Conservation (phyloP, 2,329 filamentous ascomycete species). For the Penicillium sp. region DNA sequence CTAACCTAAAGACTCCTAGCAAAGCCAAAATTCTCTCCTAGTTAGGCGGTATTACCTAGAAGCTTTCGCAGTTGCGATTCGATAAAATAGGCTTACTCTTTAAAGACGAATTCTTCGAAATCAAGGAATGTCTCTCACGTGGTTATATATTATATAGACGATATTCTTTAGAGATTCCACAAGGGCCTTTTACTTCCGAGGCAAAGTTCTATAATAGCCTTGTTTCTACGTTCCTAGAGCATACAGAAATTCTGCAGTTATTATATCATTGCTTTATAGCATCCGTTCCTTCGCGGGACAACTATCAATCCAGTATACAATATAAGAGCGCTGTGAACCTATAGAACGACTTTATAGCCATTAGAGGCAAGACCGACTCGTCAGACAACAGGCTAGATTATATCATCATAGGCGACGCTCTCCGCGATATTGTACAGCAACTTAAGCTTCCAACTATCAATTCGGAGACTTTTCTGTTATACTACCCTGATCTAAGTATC, state of each 20-base stretch:
- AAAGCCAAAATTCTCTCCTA: constrained; percentile 1
- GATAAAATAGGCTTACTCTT: not conserved
- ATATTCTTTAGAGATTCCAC: not conserved
- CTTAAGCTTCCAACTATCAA: not conserved
- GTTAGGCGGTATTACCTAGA: not conserved
- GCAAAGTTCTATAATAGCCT: not conserved
- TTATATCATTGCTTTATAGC: constrained; percentile 17
- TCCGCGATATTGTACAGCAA: constrained; percentile 15
- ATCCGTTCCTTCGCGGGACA: constrained; percentile 11
- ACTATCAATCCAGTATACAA: constrained; percentile 12
- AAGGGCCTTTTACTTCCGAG: not conserved
- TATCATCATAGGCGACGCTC: constrained; percentile 19
- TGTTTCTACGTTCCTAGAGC: not conserved
- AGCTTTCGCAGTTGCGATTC: not conserved
- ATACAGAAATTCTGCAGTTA: constrained; percentile 17
- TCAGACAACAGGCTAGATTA: constrained; percentile 27
- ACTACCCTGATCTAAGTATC: not conserved
- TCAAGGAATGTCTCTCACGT: constrained; percentile 1
- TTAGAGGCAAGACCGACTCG: constrained; percentile 21
- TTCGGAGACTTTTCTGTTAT: not conserved
- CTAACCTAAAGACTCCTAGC: not conserved
- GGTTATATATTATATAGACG: not conserved
- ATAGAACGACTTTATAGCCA: constrained; percentile 27
- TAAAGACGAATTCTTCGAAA: not conserved
- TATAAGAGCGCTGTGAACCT: constrained; percentile 18